Evolutionary conservation across 768 basidiomycete species (phyloP).

Genomic region (Amanita muscaria): DNA sequence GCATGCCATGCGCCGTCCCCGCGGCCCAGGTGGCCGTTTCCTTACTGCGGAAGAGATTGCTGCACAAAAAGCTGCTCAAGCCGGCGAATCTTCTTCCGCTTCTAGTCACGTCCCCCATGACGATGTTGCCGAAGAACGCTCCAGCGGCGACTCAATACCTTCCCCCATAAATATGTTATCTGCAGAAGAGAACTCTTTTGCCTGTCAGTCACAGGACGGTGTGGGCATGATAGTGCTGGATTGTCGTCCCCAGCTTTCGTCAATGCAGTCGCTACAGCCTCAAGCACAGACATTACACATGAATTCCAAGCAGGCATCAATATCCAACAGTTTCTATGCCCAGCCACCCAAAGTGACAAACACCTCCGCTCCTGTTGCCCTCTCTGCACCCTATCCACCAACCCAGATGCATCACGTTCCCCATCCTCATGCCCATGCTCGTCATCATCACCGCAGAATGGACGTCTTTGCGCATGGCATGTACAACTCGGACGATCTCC

Average conservation of each 20-base stretch:
- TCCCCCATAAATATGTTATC: too few species aligned
- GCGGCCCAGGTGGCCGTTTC: conserved; percentile 96
- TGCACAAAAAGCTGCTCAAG: conserved; percentile 51
- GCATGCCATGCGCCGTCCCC: conserved; percentile 94
- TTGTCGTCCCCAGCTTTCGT: conserved; percentile 14
- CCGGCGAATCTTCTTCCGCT: conserved; percentile 25
- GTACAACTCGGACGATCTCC: conserved; percentile 31
- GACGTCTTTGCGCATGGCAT: conserved; percentile 27
- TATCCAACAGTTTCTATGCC: conserved; percentile 12
- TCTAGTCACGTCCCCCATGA: conserved; percentile 24
- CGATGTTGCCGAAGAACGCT: conserved; percentile 37
- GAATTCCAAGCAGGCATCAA: conserved; percentile 17
- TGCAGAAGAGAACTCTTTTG: conserved; percentile 7
- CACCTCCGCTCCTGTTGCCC: conserved; percentile 32
- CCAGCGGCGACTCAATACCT: conserved; percentile 11
- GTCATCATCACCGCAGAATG: conserved; percentile 56
- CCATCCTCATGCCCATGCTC: conserved; percentile 70
- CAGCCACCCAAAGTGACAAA: conserved; percentile 22
- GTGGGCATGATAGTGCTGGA: conserved; percentile 14
- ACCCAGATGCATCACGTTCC: conserved; percentile 74
- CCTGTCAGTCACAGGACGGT: conserved; percentile 13
- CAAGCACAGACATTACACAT: conserved; percentile 9
- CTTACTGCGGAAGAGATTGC: conserved; percentile 95
- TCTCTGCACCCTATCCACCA: conserved; percentile 50
- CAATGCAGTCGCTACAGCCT: conserved; percentile 11